A percentile compares a stretch with the other conserved stretches of the same genome.
Conservation (phyloP, 352 stramenopile species). For the Phytophthora hibernalis region DNA sequence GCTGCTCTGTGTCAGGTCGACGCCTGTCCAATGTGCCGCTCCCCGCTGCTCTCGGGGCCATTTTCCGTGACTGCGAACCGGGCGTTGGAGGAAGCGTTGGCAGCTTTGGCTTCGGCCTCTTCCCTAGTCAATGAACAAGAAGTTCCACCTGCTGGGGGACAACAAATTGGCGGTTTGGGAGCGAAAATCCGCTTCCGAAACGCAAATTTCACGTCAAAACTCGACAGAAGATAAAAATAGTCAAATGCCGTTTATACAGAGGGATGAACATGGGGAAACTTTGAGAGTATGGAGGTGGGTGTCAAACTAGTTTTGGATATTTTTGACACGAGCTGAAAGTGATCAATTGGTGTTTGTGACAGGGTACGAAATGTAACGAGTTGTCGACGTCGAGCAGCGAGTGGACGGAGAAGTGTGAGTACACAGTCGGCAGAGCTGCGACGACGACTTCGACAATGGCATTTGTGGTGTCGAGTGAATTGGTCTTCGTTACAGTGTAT, state of each 20-base stretch:
- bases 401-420: slow-evolving; percentile 5
- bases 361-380: slow-evolving; percentile 12
- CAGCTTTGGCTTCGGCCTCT: slow-evolving; percentile 25
- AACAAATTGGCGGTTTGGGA: slow-evolving; percentile 13
- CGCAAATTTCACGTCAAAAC: slow-evolving; percentile 17
- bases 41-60: slow-evolving; percentile 49
- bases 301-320: background rate
- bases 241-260: slow-evolving; percentile 8
- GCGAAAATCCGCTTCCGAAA: slow-evolving; percentile 13
- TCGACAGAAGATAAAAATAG: slow-evolving; percentile 4
- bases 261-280: slow-evolving; percentile 15
- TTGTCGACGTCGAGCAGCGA: slow-evolving; percentile 13
- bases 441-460: slow-evolving; percentile 40
- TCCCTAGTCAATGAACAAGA: background rate
- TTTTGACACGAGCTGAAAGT: slow-evolving; percentile 11
- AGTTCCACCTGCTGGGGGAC: slow-evolving; percentile 9
- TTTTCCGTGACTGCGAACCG: slow-evolving; percentile 64
- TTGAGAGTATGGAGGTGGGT: slow-evolving; percentile 22
- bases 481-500: slow-evolving; percentile 62
- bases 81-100: slow-evolving; percentile 50
- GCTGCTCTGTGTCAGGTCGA: slow-evolving; percentile 46
- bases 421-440: slow-evolving; percentile 10
- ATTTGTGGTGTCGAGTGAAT: slow-evolving; percentile 62
- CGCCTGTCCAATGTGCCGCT: slow-evolving; percentile 66
- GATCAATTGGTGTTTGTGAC: background rate